Evolutionary conservation across 2,329 filamentous ascomycete genomes (phyloP).

Genomic region (Aspergillus unguis): DNA sequence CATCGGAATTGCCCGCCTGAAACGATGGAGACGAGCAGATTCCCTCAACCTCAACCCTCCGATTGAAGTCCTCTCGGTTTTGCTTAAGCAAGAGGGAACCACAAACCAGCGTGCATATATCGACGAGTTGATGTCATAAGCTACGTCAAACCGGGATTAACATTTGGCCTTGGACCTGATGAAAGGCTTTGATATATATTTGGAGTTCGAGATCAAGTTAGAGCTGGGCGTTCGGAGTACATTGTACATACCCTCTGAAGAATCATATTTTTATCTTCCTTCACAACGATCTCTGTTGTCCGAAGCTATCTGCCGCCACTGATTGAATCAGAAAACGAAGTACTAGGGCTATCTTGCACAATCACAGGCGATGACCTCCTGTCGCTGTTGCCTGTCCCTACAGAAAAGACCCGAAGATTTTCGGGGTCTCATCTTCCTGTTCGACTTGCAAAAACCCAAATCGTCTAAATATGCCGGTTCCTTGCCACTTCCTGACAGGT

Average conservation of each 20-base stretch:
- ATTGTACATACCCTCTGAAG: conserved; percentile 14
- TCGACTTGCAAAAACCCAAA: background rate
- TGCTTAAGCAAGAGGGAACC: conserved; percentile 60
- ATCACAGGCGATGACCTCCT: background rate
- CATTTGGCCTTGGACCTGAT: background rate
- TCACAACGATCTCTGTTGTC: background rate
- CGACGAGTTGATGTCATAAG: conserved; percentile 41
- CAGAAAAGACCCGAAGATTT: conserved; percentile 2
- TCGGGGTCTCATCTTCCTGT: too few species aligned
- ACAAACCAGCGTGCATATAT: conserved; percentile 62
- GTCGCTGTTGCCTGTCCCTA: background rate
- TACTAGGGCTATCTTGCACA: background rate
- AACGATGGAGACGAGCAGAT: conserved; percentile 85
- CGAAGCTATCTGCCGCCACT: background rate
- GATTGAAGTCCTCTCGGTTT: conserved; percentile 81
- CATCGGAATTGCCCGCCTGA: conserved; percentile 75
- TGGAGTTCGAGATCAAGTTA: conserved; percentile 7
- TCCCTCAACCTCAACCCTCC: conserved; percentile 80
- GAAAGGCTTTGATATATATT: background rate
- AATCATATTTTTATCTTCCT: background rate
- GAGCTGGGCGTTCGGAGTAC: conserved; percentile 13
- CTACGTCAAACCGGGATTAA: background rate
- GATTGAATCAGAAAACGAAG: background rate
- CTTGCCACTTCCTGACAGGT: background rate
- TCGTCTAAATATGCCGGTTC: background rate